Evolutionary conservation across 208 protist genomes (phyloP), one percentile per base, ranked within the genome.

Genomic region (Trypanosoma scelopori): DNA sequence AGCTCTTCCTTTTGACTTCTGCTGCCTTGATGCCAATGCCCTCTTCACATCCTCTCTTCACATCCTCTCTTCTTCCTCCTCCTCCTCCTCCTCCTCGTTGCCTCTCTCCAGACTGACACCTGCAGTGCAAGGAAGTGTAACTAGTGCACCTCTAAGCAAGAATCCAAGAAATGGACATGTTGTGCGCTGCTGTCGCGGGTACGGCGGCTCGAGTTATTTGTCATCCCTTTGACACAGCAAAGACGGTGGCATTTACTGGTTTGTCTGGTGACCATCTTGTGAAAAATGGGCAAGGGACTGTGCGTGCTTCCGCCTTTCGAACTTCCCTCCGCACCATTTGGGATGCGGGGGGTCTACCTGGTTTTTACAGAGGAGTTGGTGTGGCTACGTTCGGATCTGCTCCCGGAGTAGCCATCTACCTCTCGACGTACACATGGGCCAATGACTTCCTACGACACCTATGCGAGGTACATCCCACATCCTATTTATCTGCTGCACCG

Each of bases 161-260:
- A 48, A 53, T 22, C 48, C 23, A 27, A 27, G 18, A 12, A 25
- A 87, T 84, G 76, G 79, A 94, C 30, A 20, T 90, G 23, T 37
- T 82, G 18, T 79, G 75, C 49, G 78, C 91, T 16, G 84, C 84
- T 20, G 41, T 79, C 3, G 73, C 91, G 0, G 91, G 91, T 9
- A 76, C 90, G 13, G 32, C 59, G 7, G 83, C 84, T 13, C 82
- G 87, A 13, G 3, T 89, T 3, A 32, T 84, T 1, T 91, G 82
- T 59, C 91, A 96, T 57, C 91, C 91, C 1, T 67, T 96, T 32
- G 87, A 96, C 66, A 96, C 91, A 0, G 75, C 82, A 41, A 96
- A 96, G 65, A 90, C 91, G 0, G 81, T 92, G 11, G 65, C 72
- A 30, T 92, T 92, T 67, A 92, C 88, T 4, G 85, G 84, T 28